Percentiles rank a stretch among this genome's conserved stretches.
Evolutionary conservation across 371 early-diverging fungal genomes (phyloP).

Genomic region (Mortierella sp.): DNA sequence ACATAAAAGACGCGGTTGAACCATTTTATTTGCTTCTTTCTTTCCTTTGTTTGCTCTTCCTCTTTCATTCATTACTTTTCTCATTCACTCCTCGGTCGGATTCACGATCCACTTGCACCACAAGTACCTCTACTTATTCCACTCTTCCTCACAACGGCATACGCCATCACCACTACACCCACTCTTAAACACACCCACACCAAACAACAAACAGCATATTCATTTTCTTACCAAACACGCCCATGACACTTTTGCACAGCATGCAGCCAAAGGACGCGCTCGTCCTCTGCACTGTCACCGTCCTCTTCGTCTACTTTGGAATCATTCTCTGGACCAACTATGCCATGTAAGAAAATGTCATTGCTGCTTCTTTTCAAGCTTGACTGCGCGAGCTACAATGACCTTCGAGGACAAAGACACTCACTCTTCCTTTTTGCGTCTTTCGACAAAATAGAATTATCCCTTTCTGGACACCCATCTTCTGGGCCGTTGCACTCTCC

Average conservation of each 20-base stretch:
- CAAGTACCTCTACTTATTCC: too few species aligned
- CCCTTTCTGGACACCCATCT: conserved; percentile 56
- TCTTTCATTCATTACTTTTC: background rate
- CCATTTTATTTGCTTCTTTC: background rate
- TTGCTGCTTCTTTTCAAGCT: too few species aligned
- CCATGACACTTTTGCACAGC: background rate
- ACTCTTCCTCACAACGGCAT: too few species aligned
- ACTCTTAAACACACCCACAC: background rate
- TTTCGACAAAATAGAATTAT: conserved; percentile 17
- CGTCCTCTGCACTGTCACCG: conserved; percentile 41
- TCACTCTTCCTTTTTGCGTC: background rate
- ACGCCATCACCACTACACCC: background rate
- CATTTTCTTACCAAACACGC: background rate
- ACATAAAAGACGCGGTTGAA: background rate
- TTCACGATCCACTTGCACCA: background rate
- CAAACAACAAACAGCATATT: background rate
- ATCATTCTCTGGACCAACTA: conserved; percentile 40
- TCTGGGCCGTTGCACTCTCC: conserved; percentile 52
- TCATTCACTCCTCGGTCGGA: background rate
- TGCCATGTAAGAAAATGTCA: conserved; percentile 34
- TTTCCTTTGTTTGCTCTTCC: background rate
- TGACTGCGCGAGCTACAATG: too few species aligned
- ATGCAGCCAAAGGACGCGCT: conserved; percentile 50
- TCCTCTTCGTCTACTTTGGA: conserved; percentile 46
- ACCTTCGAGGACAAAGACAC: background rate